These are phyloP conservation scores for Aspergillus pseudotamarii DNA, from an alignment of 2,329 filamentous ascomycete species.

Conservation along the genomic window DNA sequence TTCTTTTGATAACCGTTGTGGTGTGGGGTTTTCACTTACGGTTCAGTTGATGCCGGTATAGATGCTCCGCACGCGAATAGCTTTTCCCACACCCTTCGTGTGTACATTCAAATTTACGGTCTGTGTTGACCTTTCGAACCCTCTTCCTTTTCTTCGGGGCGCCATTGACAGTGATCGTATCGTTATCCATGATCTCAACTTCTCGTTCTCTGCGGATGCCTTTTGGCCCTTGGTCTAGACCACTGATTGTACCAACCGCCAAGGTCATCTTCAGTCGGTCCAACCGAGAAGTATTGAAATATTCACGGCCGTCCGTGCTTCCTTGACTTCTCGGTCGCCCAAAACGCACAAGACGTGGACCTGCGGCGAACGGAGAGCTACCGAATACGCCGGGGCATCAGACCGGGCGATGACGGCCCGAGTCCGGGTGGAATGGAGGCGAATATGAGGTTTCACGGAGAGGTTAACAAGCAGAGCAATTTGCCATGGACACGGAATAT, in stretches of 20 bases:
- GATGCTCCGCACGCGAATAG: slow-evolving; percentile 93
- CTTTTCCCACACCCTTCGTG: slow-evolving; percentile 90
- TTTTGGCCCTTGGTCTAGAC: slow-evolving; percentile 17
- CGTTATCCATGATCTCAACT: slow-evolving; percentile 18
- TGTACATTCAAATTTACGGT: slow-evolving; percentile 73
- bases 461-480: not conserved
- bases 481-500: not conserved
- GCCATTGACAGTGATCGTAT: slow-evolving; percentile 14
- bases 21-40: slow-evolving; percentile 56
- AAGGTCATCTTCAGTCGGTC: slow-evolving; percentile 22
- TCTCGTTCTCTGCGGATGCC: slow-evolving; percentile 12
- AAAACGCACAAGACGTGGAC: not conserved
- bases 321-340: not conserved
- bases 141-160: slow-evolving; percentile 31
- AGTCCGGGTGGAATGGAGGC: not conserved
- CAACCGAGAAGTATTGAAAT: not conserved
- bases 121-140: slow-evolving; percentile 48
- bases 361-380: slow-evolving; percentile 1
- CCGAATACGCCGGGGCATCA: slow-evolving; percentile 1
- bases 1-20: not conserved
- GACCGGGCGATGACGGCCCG: slow-evolving; percentile 1
- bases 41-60: slow-evolving; percentile 95
- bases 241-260: slow-evolving; percentile 24
- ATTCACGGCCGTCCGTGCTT: not conserved
- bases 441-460: not conserved